Percentiles rank a stretch among this genome's conserved stretches.
Conservation (phyloP, 2,329 filamentous ascomycete species). For the Xylaria sp. region DNA sequence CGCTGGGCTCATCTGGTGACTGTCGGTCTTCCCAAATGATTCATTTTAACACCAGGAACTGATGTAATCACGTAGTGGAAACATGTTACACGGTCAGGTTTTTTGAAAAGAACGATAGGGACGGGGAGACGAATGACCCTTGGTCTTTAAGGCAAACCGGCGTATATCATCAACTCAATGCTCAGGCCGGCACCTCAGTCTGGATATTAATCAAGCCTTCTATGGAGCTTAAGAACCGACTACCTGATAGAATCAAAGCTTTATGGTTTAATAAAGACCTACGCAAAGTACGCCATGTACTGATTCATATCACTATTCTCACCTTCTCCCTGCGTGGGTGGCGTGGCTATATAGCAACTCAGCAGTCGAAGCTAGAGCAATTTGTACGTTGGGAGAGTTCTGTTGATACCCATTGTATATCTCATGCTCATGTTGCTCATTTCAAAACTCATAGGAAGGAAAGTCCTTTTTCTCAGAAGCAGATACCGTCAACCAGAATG, state of each 20-base stretch:
- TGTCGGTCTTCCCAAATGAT: background rate
- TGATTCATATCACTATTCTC: background rate
- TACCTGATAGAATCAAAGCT: background rate
- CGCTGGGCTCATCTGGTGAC: background rate
- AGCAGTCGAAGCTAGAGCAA: background rate
- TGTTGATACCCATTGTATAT: background rate
- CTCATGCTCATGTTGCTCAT: background rate
- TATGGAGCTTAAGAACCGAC: background rate
- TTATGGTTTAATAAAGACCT: background rate
- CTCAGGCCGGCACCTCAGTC: background rate
- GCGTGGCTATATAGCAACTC: conserved; percentile 1
- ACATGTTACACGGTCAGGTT: conserved; percentile 1
- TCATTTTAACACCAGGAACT: background rate
- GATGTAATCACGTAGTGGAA: background rate
- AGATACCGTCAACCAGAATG: background rate
- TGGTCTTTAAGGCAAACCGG: background rate
- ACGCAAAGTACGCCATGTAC: background rate
- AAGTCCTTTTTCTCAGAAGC: background rate
- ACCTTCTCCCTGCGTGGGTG: background rate
- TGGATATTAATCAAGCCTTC: background rate
- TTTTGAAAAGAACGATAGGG: background rate
- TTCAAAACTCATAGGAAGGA: background rate
- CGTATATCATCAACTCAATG: background rate
- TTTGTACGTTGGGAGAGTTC: background rate
- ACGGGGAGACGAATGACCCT: background rate